A percentile compares a stretch with the other conserved stretches of the same genome.
phyloP scores from a whole-genome alignment of 768 basidiomycete species.

The Pulveroboletus sp. region DNA sequence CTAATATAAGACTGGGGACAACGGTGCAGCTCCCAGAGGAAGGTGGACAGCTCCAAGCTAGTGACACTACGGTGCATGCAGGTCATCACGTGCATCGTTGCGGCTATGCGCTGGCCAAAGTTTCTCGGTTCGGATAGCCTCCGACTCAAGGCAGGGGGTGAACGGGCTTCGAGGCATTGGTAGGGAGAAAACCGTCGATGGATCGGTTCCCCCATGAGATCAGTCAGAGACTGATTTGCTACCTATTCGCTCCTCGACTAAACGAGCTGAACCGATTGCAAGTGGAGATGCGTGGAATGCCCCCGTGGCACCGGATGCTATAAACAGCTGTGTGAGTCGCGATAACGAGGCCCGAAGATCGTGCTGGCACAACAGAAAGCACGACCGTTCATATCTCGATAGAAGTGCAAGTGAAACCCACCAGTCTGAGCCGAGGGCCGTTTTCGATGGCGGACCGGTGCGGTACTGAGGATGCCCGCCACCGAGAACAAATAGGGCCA shows the following conservation, averaged over 20 bases:
- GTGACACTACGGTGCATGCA: too few relatives aligned
- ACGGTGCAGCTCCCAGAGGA: not conserved
- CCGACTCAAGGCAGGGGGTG: too few relatives aligned
- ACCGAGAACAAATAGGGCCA: conserved; percentile 27
- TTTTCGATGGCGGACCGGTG: not conserved
- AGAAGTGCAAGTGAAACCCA: not conserved
- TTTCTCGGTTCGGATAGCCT: too few relatives aligned
- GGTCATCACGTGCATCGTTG: too few relatives aligned
- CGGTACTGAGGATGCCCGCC: conserved; percentile 9
- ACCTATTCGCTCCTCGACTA: too few relatives aligned
- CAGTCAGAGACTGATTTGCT: too few relatives aligned
- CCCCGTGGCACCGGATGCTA: not conserved
- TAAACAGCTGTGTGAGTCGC: not conserved
- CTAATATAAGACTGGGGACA: not conserved
- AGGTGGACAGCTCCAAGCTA: not conserved
- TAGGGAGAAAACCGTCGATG: too few relatives aligned
- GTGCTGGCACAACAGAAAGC: not conserved
- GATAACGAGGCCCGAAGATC: not conserved
- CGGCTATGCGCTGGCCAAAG: too few relatives aligned
- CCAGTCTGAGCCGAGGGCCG: not conserved
- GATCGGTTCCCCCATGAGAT: too few relatives aligned
- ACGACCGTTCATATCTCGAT: not conserved
- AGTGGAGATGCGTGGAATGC: not conserved
- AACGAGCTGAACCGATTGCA: not conserved
- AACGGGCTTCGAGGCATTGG: too few relatives aligned